Base-by-base conservation (phyloP, 148 eudicot species). In the Dysphania ambrosioides region DNA sequence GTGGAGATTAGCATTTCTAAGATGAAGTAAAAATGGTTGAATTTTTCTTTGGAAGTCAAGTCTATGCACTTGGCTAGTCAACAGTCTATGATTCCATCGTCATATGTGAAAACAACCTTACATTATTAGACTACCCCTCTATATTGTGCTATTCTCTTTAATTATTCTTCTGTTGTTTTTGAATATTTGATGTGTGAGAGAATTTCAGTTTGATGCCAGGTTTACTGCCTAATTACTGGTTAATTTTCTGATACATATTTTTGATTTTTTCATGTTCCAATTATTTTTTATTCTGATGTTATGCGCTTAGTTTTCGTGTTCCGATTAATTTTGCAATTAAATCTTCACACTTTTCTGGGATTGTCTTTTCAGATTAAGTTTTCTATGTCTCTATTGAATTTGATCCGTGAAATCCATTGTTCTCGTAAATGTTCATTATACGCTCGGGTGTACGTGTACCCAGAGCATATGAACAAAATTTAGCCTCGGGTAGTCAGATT, bases 51-150 rank as follows among this genome's bases (percentile, higher is more conserved):
- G 1, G 0, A 66, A 67, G 81, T 72, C 47, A 16, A 78, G 81
- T 66, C 68, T 66, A 27, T 23, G 72, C 74, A 31, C 6, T 65
- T 72, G 63, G 31, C 7, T 41, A 78, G 77, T 78, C 81, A 72
- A 72, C 56, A 30, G 59, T 72, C 59, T 57, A 18, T n/a, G 12
- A 38, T 26, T 60, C 21, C 13, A 41, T 36, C 61, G 68, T 40
- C 59, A 24, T 53, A 4, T 61, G 21, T 36, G 29, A 41, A 49
- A 49, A 29, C 4, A 71, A 19, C 57, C 30, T 11, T 18, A 76
- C 32, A 76, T 65, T 76, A 42, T 4, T 44, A 11, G 51, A 41
- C 12, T n/a, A 69, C 18, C 31, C 67, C 23, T 30, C 9, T 8
- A 58, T 12, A 32, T 51, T 19, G 13, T 53, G 8, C 34, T 66